Conservation (phyloP, 768 basidiomycete species). For the Amanita molliuscula region DNA sequence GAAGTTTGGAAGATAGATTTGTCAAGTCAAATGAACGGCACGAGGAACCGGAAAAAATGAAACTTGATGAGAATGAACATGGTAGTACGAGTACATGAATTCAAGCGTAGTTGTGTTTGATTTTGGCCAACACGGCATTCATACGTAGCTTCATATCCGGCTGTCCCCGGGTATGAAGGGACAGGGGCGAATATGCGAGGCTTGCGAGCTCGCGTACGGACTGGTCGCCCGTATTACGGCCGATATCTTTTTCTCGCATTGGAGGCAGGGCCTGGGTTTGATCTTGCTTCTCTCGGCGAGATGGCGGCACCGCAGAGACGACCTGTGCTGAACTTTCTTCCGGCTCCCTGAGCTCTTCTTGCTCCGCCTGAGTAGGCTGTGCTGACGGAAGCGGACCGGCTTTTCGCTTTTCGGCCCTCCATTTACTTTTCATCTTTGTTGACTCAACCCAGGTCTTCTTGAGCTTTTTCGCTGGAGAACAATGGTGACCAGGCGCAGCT, state of each 20-base stretch:
- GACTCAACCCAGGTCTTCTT: slow-evolving; percentile 75
- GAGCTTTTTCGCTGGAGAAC: slow-evolving; percentile 56
- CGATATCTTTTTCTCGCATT: slow-evolving; percentile 10
- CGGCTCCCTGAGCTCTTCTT: not conserved
- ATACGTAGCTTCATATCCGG: slow-evolving; percentile 78
- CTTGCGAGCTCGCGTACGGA: slow-evolving; percentile 52
- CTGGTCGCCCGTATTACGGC: slow-evolving; percentile 12
- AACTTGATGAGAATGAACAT: slow-evolving; percentile 49
- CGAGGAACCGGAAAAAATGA: slow-evolving; percentile 29
- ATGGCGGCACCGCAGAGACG: not conserved
- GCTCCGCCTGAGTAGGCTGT: slow-evolving; percentile 1
- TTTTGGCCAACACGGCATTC: slow-evolving; percentile 79
- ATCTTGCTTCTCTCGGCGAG: not conserved
- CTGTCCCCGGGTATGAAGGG: slow-evolving; percentile 47
- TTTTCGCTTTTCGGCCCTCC: slow-evolving; percentile 61
- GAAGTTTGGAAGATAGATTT: slow-evolving; percentile 53
- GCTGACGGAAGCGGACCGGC: slow-evolving; percentile 17
- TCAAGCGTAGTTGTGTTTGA: slow-evolving; percentile 50
- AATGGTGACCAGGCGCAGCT: not conserved
- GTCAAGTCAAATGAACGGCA: slow-evolving; percentile 34
- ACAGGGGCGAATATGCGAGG: slow-evolving; percentile 49
- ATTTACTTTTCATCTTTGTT: slow-evolving; percentile 68
- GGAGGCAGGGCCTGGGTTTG: slow-evolving; percentile 8
- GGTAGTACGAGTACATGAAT: slow-evolving; percentile 21
- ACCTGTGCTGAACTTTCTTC: not conserved